These are phyloP conservation scores for Podaxis mareebaensis DNA, from an alignment of 768 basidiomycete species.

Conservation along the genomic window DNA sequence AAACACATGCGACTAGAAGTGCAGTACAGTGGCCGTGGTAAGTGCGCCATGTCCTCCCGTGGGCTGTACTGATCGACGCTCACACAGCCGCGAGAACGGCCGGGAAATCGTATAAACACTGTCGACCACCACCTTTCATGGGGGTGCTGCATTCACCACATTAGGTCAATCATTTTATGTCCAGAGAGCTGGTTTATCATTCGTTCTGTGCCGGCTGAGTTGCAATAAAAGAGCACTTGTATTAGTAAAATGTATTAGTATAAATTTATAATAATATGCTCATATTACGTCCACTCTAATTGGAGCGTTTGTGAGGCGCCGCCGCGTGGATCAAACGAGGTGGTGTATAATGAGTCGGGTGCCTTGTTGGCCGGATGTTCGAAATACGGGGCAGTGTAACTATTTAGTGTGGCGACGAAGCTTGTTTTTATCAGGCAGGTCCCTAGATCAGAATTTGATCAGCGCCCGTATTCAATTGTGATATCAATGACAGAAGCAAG, in stretches of 20 bases:
- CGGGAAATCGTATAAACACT: slow-evolving; percentile 43
- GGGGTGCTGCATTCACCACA: slow-evolving; percentile 52
- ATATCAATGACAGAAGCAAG: not conserved
- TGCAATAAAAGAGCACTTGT: not conserved
- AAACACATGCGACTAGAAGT: slow-evolving; percentile 68
- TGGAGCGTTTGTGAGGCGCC: not conserved
- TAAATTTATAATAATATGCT: not conserved
- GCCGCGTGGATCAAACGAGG: not conserved
- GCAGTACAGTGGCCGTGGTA: slow-evolving; percentile 65
- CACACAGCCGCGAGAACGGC: slow-evolving; percentile 52
- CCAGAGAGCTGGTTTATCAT: not conserved
- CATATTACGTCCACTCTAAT: not conserved
- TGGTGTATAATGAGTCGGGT: not conserved
- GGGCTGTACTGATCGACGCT: slow-evolving; percentile 16
- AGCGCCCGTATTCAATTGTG: not conserved
- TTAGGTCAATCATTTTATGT: slow-evolving; percentile 19
- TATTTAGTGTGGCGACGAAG: not conserved
- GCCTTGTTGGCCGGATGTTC: not conserved
- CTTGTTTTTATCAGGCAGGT: not conserved
- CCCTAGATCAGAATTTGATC: not conserved
- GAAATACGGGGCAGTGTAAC: not conserved
- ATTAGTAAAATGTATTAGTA: not conserved
- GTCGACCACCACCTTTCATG: slow-evolving; percentile 64
- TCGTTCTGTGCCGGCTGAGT: not conserved
- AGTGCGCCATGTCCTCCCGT: slow-evolving; percentile 21